Evolutionary conservation across 1,284 basidiomycete genomes (phyloP).

Genomic region (Naganishia liquefaciens): DNA sequence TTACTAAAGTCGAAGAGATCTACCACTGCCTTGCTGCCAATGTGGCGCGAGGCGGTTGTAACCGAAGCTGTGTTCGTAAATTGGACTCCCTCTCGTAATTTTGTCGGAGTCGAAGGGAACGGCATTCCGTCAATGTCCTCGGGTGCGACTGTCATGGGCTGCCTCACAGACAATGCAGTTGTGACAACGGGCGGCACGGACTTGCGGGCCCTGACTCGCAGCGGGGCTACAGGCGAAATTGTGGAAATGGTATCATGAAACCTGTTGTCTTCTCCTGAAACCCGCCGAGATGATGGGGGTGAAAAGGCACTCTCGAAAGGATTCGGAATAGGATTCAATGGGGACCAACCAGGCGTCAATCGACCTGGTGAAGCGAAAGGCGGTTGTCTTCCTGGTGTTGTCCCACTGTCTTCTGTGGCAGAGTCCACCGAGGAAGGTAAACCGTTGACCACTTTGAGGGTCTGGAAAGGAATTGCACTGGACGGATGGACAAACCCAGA

Average conservation of each 20-base stretch:
- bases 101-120: constrained; percentile 25
- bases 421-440: constrained; percentile 56
- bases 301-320: constrained; percentile 62
- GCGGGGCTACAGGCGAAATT: neutral
- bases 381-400: constrained; percentile 43
- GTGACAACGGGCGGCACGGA: constrained; percentile 19
- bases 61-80: neutral
- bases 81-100: constrained; percentile 5
- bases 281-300: constrained; percentile 35
- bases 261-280: neutral
- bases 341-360: constrained; percentile 56
- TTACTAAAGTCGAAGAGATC: neutral
- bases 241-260: neutral
- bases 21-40: too few relatives aligned
- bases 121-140: constrained; percentile 31
- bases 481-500: neutral
- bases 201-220: constrained; percentile 16
- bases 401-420: constrained; percentile 55
- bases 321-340: constrained; percentile 26
- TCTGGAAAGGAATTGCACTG: constrained; percentile 33
- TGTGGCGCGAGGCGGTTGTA: neutral
- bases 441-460: constrained; percentile 79
- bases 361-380: constrained; percentile 63
- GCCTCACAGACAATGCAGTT: neutral
- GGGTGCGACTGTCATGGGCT: constrained; percentile 21